Evolutionary conservation across 73 alveolate species (phyloP).

Genomic region (Tetrahymena elliotti): DNA sequence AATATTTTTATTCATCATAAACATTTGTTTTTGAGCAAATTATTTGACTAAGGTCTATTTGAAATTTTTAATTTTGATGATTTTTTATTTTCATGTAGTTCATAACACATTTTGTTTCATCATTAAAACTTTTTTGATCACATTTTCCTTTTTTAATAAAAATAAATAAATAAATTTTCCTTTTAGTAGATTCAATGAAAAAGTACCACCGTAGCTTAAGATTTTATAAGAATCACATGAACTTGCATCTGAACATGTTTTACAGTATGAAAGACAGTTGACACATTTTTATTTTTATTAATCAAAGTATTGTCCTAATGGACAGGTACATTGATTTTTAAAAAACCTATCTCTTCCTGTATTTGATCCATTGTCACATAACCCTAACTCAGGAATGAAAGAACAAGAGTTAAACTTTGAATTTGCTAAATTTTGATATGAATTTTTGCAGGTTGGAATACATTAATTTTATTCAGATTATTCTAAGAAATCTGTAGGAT

Average conservation of each 20-base stretch:
- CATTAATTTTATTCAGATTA: neutral
- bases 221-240: neutral
- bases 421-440: neutral
- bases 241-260: neutral
- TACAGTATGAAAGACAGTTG: neutral
- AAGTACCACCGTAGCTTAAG: neutral
- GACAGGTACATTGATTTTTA: neutral
- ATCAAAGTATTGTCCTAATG: neutral
- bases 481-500: neutral
- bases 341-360: neutral
- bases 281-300: neutral
- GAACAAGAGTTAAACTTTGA: neutral
- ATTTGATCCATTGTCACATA: neutral
- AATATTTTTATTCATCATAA: neutral
- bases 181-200: no score
- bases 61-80: no score
- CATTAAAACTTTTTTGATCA: neutral
- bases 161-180: no score
- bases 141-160: neutral
- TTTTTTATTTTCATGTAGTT: no score
- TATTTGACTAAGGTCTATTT: neutral
- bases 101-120: neutral
- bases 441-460: neutral
- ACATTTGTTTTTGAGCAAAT: neutral
- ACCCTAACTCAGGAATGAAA: neutral